Percentiles rank a stretch among this genome's conserved stretches.
Evolutionary conservation across 2,329 filamentous ascomycete species (phyloP).

Genomic region (Sclerotinia trifoliorum): DNA sequence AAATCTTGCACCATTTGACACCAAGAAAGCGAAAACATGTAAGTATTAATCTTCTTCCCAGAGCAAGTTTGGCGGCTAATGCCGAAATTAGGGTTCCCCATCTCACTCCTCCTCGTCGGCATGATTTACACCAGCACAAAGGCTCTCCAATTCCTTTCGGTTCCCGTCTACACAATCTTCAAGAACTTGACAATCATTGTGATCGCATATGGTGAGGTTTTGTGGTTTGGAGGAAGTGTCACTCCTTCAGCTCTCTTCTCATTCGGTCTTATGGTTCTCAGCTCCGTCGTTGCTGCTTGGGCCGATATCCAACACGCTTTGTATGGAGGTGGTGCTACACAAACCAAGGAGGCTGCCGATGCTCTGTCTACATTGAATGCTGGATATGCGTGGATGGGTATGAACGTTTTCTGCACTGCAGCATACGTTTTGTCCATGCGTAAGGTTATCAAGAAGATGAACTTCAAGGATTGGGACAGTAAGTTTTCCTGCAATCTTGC

Average conservation of each 20-base stretch:
- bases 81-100: slow-evolving; percentile 75
- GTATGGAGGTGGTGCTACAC: slow-evolving; percentile 44
- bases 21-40: slow-evolving; percentile 92
- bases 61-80: not conserved
- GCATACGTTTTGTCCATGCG: slow-evolving; percentile 90
- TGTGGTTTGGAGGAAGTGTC: slow-evolving; percentile 96
- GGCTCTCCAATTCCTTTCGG: slow-evolving; percentile 92
- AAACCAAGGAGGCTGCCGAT: slow-evolving; percentile 58
- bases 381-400: slow-evolving; percentile 95
- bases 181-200: slow-evolving; percentile 99
- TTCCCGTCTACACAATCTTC: slow-evolving; percentile 99
- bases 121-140: slow-evolving; percentile 99
- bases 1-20: slow-evolving; percentile 77
- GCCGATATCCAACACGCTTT: slow-evolving; percentile 90
- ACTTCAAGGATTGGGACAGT: slow-evolving; percentile 99
- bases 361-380: slow-evolving; percentile 88
- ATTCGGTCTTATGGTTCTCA: slow-evolving; percentile 94
- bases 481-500: slow-evolving; percentile 46
- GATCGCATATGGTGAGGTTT: slow-evolving; percentile 95
- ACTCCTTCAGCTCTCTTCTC: slow-evolving; percentile 84
- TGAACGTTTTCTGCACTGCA: slow-evolving; percentile 94
- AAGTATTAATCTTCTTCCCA: slow-evolving; percentile 40
- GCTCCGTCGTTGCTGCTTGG: slow-evolving; percentile 93
- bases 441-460: slow-evolving; percentile 98
- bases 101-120: slow-evolving; percentile 90